Conservation (phyloP, 2,329 filamentous ascomycete genomes). For the Paramyrothecium roridum region DNA sequence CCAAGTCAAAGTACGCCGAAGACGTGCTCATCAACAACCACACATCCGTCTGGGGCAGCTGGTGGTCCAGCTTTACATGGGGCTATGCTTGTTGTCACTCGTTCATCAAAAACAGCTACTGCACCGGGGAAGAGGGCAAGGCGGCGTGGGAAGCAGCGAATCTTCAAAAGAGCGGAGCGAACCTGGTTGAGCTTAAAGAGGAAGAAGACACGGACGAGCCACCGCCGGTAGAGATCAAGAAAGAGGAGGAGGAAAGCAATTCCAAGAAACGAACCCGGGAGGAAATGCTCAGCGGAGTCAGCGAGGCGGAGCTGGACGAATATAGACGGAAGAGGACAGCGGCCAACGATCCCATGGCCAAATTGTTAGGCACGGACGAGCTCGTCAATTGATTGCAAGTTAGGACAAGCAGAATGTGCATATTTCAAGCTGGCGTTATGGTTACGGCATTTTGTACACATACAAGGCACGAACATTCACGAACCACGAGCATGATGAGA, state of each 20-base stretch:
- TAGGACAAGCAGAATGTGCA: conserved; percentile 13
- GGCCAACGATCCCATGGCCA: conserved; percentile 84
- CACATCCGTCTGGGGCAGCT: conserved; percentile 89
- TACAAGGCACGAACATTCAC: background rate
- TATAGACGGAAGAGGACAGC: conserved; percentile 74
- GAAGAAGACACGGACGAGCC: conserved; percentile 21
- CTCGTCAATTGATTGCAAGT: conserved; percentile 34
- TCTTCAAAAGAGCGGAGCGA: conserved; percentile 47
- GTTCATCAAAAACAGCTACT: conserved; percentile 93
- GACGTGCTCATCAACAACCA: conserved; percentile 90
- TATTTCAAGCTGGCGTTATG: no score
- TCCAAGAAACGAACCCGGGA: conserved; percentile 66
- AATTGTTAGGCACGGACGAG: conserved; percentile 71
- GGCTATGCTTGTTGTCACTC: conserved; percentile 96
- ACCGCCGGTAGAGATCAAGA: conserved; percentile 16
- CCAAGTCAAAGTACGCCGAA: conserved; percentile 88
- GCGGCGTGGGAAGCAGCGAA: conserved; percentile 76
- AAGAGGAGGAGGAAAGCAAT: conserved; percentile 25
- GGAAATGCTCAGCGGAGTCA: conserved; percentile 74
- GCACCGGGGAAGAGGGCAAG: conserved; percentile 87
- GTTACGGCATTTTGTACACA: no score
- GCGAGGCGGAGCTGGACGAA: conserved; percentile 81
- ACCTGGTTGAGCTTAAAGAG: conserved; percentile 29
- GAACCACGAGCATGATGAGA: background rate
- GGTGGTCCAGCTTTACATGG: conserved; percentile 96